Conservation (phyloP, 2,329 filamentous ascomycete genomes). For the Colletotrichum noveboracense region DNA sequence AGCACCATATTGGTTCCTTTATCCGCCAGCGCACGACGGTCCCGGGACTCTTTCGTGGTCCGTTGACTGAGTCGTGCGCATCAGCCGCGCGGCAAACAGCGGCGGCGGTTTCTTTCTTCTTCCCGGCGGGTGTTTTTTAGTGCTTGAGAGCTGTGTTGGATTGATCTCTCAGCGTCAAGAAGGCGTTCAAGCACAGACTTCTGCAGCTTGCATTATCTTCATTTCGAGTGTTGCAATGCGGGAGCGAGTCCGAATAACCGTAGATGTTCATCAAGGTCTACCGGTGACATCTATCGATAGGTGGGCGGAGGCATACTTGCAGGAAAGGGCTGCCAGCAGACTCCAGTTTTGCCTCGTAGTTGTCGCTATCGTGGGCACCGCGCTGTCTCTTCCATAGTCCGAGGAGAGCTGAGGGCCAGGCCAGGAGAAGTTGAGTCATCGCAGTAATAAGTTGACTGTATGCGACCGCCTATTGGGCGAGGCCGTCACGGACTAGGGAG, state of each 20-base stretch:
- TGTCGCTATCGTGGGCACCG: background rate
- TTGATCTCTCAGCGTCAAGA: background rate
- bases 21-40: background rate
- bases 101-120: background rate
- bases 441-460: background rate
- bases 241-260: background rate
- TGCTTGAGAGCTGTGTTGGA: background rate
- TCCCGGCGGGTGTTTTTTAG: background rate
- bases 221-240: background rate
- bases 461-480: background rate
- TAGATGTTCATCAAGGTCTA: background rate
- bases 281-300: background rate
- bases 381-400: background rate
- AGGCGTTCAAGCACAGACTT: background rate
- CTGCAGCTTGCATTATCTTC: background rate
- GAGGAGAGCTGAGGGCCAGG: background rate
- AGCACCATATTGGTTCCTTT: background rate
- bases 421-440: conserved; percentile 14
- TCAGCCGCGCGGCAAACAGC: conserved; percentile 15
- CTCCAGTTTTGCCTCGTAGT: background rate
- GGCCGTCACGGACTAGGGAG: background rate
- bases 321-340: background rate
- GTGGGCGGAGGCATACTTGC: background rate
- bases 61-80: background rate
- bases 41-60: background rate